Evolutionary conservation across 2,329 filamentous ascomycete species (phyloP).

Genomic region (Epicoccum sorghinum): DNA sequence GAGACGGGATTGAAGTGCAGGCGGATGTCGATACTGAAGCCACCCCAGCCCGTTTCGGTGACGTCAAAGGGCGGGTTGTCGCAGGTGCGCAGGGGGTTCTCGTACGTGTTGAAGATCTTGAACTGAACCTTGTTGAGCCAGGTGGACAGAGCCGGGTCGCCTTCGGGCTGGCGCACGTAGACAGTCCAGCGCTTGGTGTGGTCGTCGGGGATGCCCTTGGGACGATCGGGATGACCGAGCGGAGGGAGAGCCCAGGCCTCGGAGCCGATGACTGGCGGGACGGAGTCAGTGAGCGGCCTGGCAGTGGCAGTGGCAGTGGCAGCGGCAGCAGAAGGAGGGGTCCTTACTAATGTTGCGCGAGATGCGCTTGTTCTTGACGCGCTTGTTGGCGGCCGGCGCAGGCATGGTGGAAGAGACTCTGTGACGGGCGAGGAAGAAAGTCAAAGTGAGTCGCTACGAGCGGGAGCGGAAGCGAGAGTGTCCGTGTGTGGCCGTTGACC

Average conservation of each 20-base stretch:
- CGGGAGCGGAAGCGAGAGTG: too few relatives aligned
- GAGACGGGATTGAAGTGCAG: conserved; percentile 89
- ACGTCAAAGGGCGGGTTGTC: conserved; percentile 84
- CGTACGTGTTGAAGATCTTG: conserved; percentile 96
- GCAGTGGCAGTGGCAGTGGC: not conserved
- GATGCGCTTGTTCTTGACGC: conserved; percentile 48
- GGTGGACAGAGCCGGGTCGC: conserved; percentile 83
- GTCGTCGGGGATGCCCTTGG: conserved; percentile 77
- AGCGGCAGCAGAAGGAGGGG: not conserved
- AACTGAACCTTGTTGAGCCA: conserved; percentile 98
- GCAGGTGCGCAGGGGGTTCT: conserved; percentile 78
- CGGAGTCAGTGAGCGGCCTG: conserved; percentile 29
- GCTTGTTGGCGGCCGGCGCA: not conserved
- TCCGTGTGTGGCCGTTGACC: too few relatives aligned
- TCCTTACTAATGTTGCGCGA: conserved; percentile 47
- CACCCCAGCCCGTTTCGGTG: conserved; percentile 94
- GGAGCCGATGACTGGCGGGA: conserved; percentile 54
- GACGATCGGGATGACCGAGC: conserved; percentile 65
- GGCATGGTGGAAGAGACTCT: not conserved
- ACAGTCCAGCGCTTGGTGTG: conserved; percentile 98
- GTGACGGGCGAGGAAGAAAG: too few relatives aligned
- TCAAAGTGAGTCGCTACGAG: too few relatives aligned
- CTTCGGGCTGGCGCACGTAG: conserved; percentile 88
- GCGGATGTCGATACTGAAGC: conserved; percentile 95
- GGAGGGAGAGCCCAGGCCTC: conserved; percentile 68